phyloP scores from a whole-genome alignment of 2,329 filamentous ascomycete genomes.

The Chaetoscypha palmicola region DNA sequence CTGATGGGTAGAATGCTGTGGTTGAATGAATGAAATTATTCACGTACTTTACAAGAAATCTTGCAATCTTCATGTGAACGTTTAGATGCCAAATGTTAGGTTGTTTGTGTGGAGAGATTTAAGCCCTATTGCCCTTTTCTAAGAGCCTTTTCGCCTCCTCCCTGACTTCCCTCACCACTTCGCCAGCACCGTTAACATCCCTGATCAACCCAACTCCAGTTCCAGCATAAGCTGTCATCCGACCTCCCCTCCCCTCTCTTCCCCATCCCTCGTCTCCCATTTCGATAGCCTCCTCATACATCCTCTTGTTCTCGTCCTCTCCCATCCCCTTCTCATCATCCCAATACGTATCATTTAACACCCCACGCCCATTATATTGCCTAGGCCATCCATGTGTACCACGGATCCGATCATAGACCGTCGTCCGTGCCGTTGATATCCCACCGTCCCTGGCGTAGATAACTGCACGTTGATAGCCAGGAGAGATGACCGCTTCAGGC shows the following conservation, averaged over 20 bases:
- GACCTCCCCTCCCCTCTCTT: slow-evolving; percentile 3
- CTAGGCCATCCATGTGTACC: slow-evolving; percentile 50
- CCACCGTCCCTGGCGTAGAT: slow-evolving; percentile 41
- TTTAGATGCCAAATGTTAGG: too few species aligned
- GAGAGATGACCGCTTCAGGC: slow-evolving; percentile 37
- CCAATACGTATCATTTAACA: slow-evolving; percentile 45
- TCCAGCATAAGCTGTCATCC: slow-evolving; percentile 17
- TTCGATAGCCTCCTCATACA: slow-evolving; percentile 37
- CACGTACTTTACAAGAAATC: too few species aligned
- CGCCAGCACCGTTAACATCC: slow-evolving; percentile 10
- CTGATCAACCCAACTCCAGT: slow-evolving; percentile 18
- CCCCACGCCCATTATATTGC: slow-evolving; percentile 46
- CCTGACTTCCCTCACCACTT: slow-evolving; percentile 16
- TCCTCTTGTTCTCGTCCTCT: slow-evolving; percentile 32
- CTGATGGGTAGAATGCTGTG: too few species aligned
- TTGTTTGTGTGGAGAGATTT: too few species aligned
- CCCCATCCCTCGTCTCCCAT: slow-evolving; percentile 45
- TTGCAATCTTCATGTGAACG: too few species aligned
- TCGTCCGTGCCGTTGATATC: slow-evolving; percentile 38
- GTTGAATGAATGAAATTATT: too few species aligned
- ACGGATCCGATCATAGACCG: slow-evolving; percentile 42
- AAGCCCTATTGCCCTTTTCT: not conserved
- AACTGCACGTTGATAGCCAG: slow-evolving; percentile 40
- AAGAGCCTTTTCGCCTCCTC: slow-evolving; percentile 3
- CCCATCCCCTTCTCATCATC: slow-evolving; percentile 33